These are phyloP conservation scores for Rhizopogon sp. DNA, from an alignment of 768 basidiomycete species.

Conservation along the genomic window DNA sequence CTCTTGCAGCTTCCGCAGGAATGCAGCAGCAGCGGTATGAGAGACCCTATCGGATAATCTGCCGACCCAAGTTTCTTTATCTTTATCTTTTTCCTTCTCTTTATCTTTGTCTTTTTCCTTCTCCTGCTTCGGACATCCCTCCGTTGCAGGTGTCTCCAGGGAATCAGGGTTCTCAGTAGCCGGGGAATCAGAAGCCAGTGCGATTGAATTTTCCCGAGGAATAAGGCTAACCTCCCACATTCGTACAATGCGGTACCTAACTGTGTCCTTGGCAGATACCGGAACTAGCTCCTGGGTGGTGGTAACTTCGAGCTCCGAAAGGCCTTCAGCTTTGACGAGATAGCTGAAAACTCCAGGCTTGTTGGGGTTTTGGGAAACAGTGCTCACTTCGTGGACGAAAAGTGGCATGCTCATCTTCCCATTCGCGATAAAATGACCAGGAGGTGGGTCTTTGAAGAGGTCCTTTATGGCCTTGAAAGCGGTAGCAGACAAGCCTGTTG, in stretches of 20 bases:
- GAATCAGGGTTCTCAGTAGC: not conserved
- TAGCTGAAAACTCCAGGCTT: slow-evolving; percentile 8
- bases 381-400: slow-evolving; percentile 6
- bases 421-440: slow-evolving; percentile 25
- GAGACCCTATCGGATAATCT: not conserved
- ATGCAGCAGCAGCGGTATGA: not conserved
- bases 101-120: not conserved
- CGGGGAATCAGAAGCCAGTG: not conserved
- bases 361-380: not conserved
- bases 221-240: slow-evolving; percentile 13
- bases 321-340: slow-evolving; percentile 14
- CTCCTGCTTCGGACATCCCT: not conserved
- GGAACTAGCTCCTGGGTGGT: slow-evolving; percentile 9
- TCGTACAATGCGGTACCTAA: slow-evolving; percentile 11
- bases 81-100: not conserved
- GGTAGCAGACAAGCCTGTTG: slow-evolving; percentile 11
- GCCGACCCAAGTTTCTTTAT: not conserved
- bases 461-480: slow-evolving; percentile 12
- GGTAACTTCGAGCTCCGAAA: slow-evolving; percentile 12
- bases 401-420: slow-evolving; percentile 18
- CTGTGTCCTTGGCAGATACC: slow-evolving; percentile 1
- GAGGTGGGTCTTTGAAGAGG: slow-evolving; percentile 18
- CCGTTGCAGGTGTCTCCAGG: not conserved
- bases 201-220: not conserved
- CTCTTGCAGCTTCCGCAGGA: slow-evolving; percentile 1